phyloP scores from a whole-genome alignment of 1,284 basidiomycete species.

The Heterobasidion occidentale region DNA sequence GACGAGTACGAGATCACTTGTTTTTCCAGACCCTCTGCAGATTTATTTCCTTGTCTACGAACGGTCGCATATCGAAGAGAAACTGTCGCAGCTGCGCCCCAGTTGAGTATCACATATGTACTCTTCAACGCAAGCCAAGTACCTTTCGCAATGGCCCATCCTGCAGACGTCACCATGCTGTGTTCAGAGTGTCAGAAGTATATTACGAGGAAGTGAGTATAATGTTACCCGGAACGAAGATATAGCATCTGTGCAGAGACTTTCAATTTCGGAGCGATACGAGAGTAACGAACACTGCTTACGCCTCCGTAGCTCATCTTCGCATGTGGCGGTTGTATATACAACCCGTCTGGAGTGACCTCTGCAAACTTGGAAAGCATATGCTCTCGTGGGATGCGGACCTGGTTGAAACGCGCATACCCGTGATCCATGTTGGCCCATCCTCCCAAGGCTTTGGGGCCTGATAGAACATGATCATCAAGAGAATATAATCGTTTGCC shows the following conservation, averaged over 20 bases:
- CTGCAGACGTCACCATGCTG: conserved; percentile 55
- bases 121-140: not conserved
- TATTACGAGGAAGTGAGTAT: not conserved
- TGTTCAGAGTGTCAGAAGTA: not conserved
- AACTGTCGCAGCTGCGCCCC: conserved; percentile 51
- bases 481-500: not conserved
- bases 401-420: conserved; percentile 60
- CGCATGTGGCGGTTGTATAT: conserved; percentile 62
- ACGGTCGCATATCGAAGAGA: conserved; percentile 70
- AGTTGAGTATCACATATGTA: not conserved
- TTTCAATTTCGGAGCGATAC: not conserved
- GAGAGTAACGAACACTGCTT: conserved; percentile 18
- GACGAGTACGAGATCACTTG: conserved; percentile 68
- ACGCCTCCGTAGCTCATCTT: conserved; percentile 77
- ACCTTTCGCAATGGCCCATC: conserved; percentile 58
- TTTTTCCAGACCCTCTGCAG: conserved; percentile 46
- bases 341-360: conserved; percentile 61
- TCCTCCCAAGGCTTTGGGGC: conserved; percentile 58
- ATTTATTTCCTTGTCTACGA: conserved; percentile 57
- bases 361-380: conserved; percentile 75
- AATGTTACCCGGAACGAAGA: conserved; percentile 47
- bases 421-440: conserved; percentile 61
- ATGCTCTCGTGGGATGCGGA: conserved; percentile 65
- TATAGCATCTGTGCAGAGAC: conserved; percentile 51
- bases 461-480: conserved; percentile 19